phyloP scores from a whole-genome alignment of 441 rosid species.

The Omphalea diandra region DNA sequence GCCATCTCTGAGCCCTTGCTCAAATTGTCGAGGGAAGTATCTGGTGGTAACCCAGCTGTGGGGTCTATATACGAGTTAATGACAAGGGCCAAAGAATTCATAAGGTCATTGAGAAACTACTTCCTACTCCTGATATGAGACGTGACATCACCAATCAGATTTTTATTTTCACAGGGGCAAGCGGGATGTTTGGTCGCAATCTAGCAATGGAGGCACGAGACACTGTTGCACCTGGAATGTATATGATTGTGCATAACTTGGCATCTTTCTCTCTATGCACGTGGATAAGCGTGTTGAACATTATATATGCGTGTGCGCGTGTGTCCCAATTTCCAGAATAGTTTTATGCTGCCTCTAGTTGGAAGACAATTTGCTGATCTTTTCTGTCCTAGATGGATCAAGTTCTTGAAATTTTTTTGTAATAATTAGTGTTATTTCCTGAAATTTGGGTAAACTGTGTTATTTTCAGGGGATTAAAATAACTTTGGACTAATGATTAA shows the following conservation, averaged over 20 bases:
- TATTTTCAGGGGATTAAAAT: no score
- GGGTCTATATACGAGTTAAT: slow-evolving; percentile 80
- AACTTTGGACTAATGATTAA: no score
- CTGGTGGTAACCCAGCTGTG: slow-evolving; percentile 72
- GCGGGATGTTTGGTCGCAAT: slow-evolving; percentile 80
- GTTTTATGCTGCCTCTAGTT: not conserved
- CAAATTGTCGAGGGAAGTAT: slow-evolving; percentile 76
- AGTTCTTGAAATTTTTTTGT: no score
- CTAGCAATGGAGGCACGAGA: slow-evolving; percentile 80
- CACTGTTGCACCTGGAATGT: slow-evolving; percentile 71
- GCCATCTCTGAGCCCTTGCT: slow-evolving; percentile 89
- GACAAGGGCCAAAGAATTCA: slow-evolving; percentile 81
- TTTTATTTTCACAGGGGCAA: slow-evolving; percentile 62
- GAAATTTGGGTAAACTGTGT: no score
- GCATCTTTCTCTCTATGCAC: not conserved
- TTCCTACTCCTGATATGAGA: slow-evolving; percentile 80
- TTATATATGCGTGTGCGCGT: not conserved
- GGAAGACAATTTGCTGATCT: not conserved
- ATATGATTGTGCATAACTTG: not conserved
- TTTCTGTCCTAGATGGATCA: no score
- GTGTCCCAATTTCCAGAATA: not conserved
- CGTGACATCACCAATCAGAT: slow-evolving; percentile 81
- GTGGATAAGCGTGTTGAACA: no score
- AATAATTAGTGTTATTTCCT: no score
- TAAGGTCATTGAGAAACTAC: slow-evolving; percentile 76